Base-by-base conservation (phyloP, 331 rosid genomes). In the Acacia concinna region DNA sequence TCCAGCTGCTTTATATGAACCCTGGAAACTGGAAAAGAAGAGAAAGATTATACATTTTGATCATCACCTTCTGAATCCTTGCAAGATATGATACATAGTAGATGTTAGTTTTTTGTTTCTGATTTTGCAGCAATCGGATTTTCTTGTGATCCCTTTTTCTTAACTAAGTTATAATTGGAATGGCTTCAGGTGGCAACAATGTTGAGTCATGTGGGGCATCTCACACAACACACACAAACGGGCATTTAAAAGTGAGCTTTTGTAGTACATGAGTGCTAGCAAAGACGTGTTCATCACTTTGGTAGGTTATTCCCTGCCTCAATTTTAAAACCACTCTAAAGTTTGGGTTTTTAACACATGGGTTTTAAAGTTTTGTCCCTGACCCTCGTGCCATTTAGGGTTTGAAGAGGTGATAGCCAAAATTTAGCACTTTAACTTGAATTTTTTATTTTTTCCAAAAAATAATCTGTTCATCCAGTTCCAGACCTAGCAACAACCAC, bases 1-100 rank as follows among this genome's bases (percentile, higher is more conserved):
- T 79, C 62, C 59, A 18, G 57, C 49, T 35, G 56, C 82, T 84
- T 70, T 72, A 11, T 77, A 25, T 78, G 25, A 69, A 62, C 78
- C 31, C 57, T 51, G 69, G 54, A 56, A 46, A 74, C 73, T 75
- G 4, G 4, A 56, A 40, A 74, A 66, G 68, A 52, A 66, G 52
- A 41, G 43, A 60, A 43, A 73, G 57, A 63, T 63, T 25, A 52
- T 52, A 79, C 67, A 25, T 75, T 52, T 47, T 30, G 56, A 60
- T 6, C 65, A 68, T 41, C 37, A 4, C 34, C n/a, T 68, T 46
- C 32, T 43, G 6, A 38, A 37, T 67, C 18, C 30, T 38, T 38
- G 4, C 2, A 38, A 66, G 54, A 12, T 21, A 68, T 68, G n/a
- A 1, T 17, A 11, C 28, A 7, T 25, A 3, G 3, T 59, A 68